These are phyloP conservation scores for Aurantiochytrium sp. DNA, from an alignment of 108 stramenopile species.

Conservation along the genomic window DNA sequence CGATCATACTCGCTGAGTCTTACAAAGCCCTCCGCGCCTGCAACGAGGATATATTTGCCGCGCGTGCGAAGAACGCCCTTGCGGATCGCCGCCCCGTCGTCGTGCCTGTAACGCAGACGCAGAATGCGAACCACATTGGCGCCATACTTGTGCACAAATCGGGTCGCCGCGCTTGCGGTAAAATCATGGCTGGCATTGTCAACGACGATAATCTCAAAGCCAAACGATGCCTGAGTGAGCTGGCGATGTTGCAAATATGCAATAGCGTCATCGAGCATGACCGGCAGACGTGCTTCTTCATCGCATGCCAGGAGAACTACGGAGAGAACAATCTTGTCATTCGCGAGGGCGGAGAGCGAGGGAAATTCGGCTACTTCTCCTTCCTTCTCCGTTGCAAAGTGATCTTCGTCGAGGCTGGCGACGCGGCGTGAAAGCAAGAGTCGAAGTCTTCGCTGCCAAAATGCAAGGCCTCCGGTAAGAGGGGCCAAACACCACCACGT, in stretches of 20 bases:
- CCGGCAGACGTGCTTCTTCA: conserved; percentile 38
- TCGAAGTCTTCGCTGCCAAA: neutral
- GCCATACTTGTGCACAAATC: conserved; percentile 16
- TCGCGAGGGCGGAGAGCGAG: neutral
- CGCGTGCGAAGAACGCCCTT: conserved; percentile 39
- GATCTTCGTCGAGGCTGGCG: neutral
- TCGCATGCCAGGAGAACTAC: conserved; percentile 42
- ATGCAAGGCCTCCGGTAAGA: neutral
- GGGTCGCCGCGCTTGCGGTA: conserved; percentile 18
- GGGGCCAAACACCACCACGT: neutral
- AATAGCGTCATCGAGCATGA: conserved; percentile 34
- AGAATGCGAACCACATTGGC: conserved; percentile 36
- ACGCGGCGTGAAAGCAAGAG: neutral
- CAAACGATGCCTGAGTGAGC: neutral
- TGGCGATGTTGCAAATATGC: conserved; percentile 20
- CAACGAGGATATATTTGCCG: conserved; percentile 43
- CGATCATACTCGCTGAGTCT: conserved; percentile 36
- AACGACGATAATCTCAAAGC: conserved; percentile 42
- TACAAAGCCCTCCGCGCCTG: conserved; percentile 45
- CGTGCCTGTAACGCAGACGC: conserved; percentile 23
- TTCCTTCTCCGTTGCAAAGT: neutral
- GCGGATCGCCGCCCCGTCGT: conserved; percentile 40
- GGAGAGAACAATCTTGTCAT: neutral
- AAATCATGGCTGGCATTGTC: conserved; percentile 44
- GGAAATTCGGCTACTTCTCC: neutral